Base-by-base conservation (phyloP, 306 rosid species). In the Erythrophleum fordii region DNA sequence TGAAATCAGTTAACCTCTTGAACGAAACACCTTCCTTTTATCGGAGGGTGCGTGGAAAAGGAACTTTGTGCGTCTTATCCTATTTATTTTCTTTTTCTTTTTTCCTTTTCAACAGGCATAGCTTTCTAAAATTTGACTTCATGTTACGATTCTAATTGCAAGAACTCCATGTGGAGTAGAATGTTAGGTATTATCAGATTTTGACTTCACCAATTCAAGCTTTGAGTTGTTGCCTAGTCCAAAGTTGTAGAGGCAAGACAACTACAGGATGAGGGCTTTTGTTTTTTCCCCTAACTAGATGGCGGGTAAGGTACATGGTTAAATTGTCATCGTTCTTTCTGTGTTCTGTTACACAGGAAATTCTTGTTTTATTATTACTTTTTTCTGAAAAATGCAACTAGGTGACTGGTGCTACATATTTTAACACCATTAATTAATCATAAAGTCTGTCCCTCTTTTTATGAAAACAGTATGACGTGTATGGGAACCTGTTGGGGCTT, bases 401-500 rank as follows among this genome's bases (percentile, higher is more conserved):
- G 4, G n/a, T n/a, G n/a, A n/a, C n/a, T n/a, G n/a, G n/a, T n/a
- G n/a, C n/a, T n/a, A n/a, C n/a, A n/a, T n/a, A n/a, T 1, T 31
- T 31, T 31, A 31, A 31, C 34, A 31, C 34, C 34, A 31, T 31
- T 4, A 31, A 31, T 31, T n/a, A n/a, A n/a, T n/a, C n/a, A n/a
- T n/a, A n/a, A n/a, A n/a, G n/a, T n/a, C n/a, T 1, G 34, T 31
- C 34, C 34, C 1, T 31, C 4, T 0, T 42, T 11, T 11, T 1
- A 45, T 49, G 55, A 13, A 26, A 72, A 70, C 92, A 95, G 98
- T 96, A 89, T 65, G 99, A 96, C 78, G 98, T 96, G 60, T 92
- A 96, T 22, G 99, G 99, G 75, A 93, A 90, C 86, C 75, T 96
- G 28, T 88, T 96, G 8, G 99, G 99, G 73, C 99, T 96, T n/a